phyloP scores from a whole-genome alignment of 176 grass and related monocot genomes.

The Oryza officinalis region DNA sequence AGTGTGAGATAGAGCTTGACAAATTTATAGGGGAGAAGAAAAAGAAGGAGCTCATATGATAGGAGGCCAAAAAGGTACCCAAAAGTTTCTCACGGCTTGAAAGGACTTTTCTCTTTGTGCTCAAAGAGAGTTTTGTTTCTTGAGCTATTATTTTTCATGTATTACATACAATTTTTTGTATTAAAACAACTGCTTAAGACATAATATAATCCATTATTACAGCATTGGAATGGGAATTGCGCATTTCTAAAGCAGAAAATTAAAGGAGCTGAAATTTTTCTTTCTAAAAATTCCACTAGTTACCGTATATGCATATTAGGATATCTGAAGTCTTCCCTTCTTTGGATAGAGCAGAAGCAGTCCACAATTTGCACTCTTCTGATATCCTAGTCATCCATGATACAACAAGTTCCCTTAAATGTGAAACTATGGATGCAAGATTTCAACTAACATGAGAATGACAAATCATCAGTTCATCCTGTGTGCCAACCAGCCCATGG shows the following conservation, averaged over 20 bases:
- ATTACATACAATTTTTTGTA: neutral
- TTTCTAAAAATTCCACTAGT: neutral
- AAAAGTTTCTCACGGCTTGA: constrained; percentile 31
- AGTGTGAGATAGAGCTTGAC: constrained; percentile 30
- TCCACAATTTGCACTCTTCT: constrained; percentile 8
- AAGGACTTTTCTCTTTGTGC: constrained; percentile 17
- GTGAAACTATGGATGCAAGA: neutral
- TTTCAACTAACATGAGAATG: constrained; percentile 30
- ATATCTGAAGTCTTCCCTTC: neutral
- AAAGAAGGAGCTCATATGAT: constrained; percentile 4
- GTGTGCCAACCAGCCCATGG: constrained; percentile 10
- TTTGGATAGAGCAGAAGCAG: neutral
- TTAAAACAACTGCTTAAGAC: neutral
- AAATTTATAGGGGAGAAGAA: constrained; percentile 46
- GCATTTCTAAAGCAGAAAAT: neutral
- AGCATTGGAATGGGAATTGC: neutral
- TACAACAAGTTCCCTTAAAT: constrained; percentile 1
- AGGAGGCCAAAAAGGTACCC: constrained; percentile 44
- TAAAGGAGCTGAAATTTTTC: neutral
- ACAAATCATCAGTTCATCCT: neutral
- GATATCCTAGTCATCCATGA: constrained; percentile 37
- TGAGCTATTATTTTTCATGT: neutral
- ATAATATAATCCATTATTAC: neutral
- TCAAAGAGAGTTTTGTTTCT: neutral
- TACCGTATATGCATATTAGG: neutral